Base-by-base conservation (phyloP, 2,329 filamentous ascomycete species). In the Neofusicoccum laricinum region DNA sequence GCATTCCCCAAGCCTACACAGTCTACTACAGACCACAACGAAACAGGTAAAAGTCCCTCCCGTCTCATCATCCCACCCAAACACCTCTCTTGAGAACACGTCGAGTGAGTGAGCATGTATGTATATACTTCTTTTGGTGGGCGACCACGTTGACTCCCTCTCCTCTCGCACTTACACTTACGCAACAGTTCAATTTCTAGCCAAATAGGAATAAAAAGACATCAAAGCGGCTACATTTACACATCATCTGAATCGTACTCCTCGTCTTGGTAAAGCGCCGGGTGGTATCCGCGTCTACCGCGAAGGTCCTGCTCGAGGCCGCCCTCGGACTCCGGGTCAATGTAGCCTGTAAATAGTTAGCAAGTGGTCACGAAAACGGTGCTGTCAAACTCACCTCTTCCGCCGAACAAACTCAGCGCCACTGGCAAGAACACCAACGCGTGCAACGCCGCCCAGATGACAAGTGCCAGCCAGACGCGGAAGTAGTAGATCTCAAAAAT, bases 401-500 rank as follows among this genome's bases (percentile, higher is more conserved):
- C 95, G 17, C 95, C 95, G 58, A 91, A 84, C 57, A 97, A 82
- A 72, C 91, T 96, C 68, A 99, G 82, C 1, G 91, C 90, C 0
- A 98, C 95, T 0, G 95, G 95, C 70, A 99, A 80, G 76, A 98
- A 96, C 7, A 99, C 85, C 53, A 99, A 82, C 0, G 95, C 92
- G 76, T 99, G 95, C 10, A 89, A 84, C 7, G 92, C 92, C 2
- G 93, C 96, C 76, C 97, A 94, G 10, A 96, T 76, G 11, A 99
- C 93, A 63, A 99, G 85, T 6, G 93, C 90, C 17, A 97, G 81
- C 95, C 95, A 99, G 48, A 99, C 91, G 48, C 95, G 86, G 84
- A 99, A 99, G 79, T 99, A 99, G 80, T 99, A 99, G 65, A 99
- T 92, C 81, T 99, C 96, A 72, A 99, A 99, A 73, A 99, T 99